A percentile compares a stretch with the other conserved stretches of the same genome.
These are phyloP conservation scores for Pleurotus eryngii DNA, from an alignment of 768 basidiomycete genomes.

Conservation along the genomic window DNA sequence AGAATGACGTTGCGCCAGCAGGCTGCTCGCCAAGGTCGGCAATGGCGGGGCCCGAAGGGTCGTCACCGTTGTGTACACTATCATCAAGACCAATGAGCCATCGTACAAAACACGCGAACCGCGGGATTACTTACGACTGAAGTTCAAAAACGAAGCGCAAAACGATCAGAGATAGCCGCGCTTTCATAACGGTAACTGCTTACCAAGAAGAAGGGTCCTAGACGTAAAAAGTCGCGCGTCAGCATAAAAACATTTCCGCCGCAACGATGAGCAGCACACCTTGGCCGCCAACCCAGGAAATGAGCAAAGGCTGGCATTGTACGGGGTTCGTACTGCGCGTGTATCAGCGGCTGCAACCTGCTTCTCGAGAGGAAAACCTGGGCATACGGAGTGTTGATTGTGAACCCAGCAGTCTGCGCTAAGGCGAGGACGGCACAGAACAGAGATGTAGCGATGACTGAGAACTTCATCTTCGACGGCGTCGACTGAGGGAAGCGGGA, in stretches of 20 bases:
- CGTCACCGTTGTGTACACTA: conserved; percentile 54
- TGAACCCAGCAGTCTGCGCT: conserved; percentile 44
- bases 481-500: background rate
- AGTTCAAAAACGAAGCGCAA: background rate
- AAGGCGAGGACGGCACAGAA: conserved; percentile 25
- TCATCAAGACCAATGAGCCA: background rate
- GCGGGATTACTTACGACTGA: conserved; percentile 2
- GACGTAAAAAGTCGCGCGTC: conserved; percentile 8
- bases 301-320: conserved; percentile 53
- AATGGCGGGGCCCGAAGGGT: conserved; percentile 42
- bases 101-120: background rate
- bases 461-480: conserved; percentile 12
- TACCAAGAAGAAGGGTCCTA: conserved; percentile 68
- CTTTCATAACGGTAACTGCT: conserved; percentile 19
- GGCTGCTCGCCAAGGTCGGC: conserved; percentile 39
- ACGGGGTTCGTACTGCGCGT: conserved; percentile 40
- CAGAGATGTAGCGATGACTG: conserved; percentile 37
- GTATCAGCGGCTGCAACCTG: background rate
- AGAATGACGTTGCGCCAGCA: conserved; percentile 31
- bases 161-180: conserved; percentile 2
- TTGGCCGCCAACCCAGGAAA: conserved; percentile 56
- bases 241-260: background rate
- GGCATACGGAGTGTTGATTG: conserved; percentile 73
- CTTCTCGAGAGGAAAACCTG: background rate
- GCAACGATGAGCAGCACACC: conserved; percentile 33